Evolutionary conservation across 2,329 filamentous ascomycete genomes (phyloP).

Genomic region (Thermothelomyces thermophilus): DNA sequence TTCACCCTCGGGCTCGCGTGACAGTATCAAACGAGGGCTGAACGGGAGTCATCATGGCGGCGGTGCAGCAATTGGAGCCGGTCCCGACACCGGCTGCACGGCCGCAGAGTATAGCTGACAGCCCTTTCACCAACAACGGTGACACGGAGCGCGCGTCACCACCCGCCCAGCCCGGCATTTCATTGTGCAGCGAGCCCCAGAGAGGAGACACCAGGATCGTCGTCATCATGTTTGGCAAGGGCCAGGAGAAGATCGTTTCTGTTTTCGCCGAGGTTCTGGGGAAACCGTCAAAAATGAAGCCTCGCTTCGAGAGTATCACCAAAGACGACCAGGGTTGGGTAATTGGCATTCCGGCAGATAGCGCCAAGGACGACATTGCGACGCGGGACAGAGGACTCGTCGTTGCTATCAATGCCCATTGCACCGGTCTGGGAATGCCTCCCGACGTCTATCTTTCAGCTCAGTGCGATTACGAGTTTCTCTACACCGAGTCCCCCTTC

Average conservation of each 20-base stretch:
- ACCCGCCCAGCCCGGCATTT: conserved; percentile 32
- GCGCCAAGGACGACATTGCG: conserved; percentile 52
- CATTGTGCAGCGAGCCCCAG: conserved; percentile 41
- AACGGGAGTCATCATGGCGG: conserved; percentile 22
- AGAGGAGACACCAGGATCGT: conserved; percentile 53
- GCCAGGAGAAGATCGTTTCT: conserved; percentile 67
- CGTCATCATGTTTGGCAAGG: conserved; percentile 62
- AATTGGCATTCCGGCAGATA: conserved; percentile 54
- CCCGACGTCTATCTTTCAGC: conserved; percentile 60
- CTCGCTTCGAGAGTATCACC: conserved; percentile 48
- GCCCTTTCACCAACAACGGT: conserved; percentile 28
- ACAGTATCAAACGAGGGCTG: not conserved
- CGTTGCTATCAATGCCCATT: conserved; percentile 70
- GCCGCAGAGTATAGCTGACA: conserved; percentile 25
- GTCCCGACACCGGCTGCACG: conserved; percentile 22
- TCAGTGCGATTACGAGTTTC: conserved; percentile 76
- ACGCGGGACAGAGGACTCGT: conserved; percentile 52
- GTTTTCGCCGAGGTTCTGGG: conserved; percentile 74
- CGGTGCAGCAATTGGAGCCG: conserved; percentile 25
- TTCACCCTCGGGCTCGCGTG: not conserved
- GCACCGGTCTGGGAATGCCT: conserved; percentile 62
- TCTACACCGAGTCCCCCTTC: conserved; percentile 68
- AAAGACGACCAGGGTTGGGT: conserved; percentile 56
- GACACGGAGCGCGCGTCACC: conserved; percentile 27
- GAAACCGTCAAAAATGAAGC: conserved; percentile 58